phyloP scores from a whole-genome alignment of 2,329 filamentous ascomycete genomes.

The Seiridium unicorne region DNA sequence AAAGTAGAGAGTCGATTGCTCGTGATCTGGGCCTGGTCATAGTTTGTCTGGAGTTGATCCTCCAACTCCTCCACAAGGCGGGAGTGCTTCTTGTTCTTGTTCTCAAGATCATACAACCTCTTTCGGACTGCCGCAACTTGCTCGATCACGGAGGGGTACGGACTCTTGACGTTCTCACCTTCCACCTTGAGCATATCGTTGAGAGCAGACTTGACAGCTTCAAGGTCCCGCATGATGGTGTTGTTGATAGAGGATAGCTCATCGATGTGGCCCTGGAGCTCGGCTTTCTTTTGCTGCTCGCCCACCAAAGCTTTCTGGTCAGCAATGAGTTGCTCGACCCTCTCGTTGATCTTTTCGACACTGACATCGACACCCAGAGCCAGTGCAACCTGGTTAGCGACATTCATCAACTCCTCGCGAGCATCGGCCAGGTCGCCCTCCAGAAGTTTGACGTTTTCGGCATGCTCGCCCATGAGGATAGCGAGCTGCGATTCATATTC shows the following conservation, averaged over 20 bases:
- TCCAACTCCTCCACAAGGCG: conserved; percentile 93
- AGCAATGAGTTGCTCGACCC: conserved; percentile 55
- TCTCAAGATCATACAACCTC: conserved; percentile 61
- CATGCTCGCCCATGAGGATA: conserved; percentile 59
- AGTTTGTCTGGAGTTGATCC: conserved; percentile 92
- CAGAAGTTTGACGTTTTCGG: conserved; percentile 53
- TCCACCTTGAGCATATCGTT: conserved; percentile 53
- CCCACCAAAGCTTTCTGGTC: conserved; percentile 58
- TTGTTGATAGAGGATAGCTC: conserved; percentile 60
- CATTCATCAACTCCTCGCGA: conserved; percentile 63
- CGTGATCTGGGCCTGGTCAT: conserved; percentile 83
- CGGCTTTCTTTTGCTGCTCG: conserved; percentile 57
- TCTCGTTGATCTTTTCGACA: conserved; percentile 65
- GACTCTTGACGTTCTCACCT: conserved; percentile 38
- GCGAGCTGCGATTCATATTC: conserved; percentile 58
- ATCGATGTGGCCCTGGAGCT: conserved; percentile 53
- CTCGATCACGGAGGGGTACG: conserved; percentile 48
- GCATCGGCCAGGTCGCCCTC: conserved; percentile 63
- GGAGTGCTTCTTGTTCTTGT: conserved; percentile 83
- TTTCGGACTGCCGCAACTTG: conserved; percentile 63
- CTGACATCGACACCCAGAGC: conserved; percentile 62
- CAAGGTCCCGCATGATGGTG: conserved; percentile 60
- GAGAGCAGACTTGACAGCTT: conserved; percentile 55
- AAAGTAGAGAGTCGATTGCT: conserved; percentile 84
- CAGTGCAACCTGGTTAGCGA: conserved; percentile 62